Percentiles rank a stretch among this genome's conserved stretches.
These are phyloP conservation scores for Lachancea thermotolerans DNA, from an alignment of 805 yeast genomes.

Conservation along the genomic window DNA sequence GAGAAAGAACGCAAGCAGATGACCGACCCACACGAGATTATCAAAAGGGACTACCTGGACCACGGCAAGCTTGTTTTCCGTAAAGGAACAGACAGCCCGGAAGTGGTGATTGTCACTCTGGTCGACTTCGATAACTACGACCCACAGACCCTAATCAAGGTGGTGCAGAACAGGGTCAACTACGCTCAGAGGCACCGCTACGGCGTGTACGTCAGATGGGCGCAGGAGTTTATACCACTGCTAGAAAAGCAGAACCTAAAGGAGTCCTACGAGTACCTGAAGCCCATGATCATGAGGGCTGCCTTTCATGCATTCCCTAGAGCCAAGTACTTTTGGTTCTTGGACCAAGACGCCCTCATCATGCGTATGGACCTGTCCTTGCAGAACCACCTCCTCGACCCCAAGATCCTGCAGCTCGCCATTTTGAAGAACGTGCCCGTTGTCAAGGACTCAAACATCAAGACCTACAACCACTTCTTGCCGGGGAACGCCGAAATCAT, in stretches of 20 bases:
- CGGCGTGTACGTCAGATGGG: constrained; percentile 80
- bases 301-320: constrained; percentile 93
- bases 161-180: constrained; percentile 82
- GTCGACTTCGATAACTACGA: constrained; percentile 67
- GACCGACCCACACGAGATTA: constrained; percentile 34
- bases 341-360: constrained; percentile 72
- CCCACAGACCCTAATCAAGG: constrained; percentile 49
- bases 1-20: constrained; percentile 29
- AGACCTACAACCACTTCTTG: constrained; percentile 56
- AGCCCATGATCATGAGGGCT: constrained; percentile 47
- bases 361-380: constrained; percentile 64
- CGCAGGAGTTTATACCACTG: constrained; percentile 70
- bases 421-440: constrained; percentile 68
- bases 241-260: constrained; percentile 40
- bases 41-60: constrained; percentile 53
- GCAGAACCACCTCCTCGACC: constrained; percentile 50
- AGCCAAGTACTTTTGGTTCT: constrained; percentile 85
- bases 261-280: constrained; percentile 20
- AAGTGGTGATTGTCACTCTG: constrained; percentile 68
- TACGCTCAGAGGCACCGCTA: constrained; percentile 77
- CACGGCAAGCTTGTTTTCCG: constrained; percentile 52
- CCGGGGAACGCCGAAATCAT: constrained; percentile 53
- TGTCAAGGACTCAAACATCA: constrained; percentile 30
- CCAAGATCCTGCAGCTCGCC: constrained; percentile 54
- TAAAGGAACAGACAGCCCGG: constrained; percentile 39